These are phyloP conservation scores for Juncus inflexus DNA, from an alignment of 176 grass and related monocot genomes.

Conservation along the genomic window DNA sequence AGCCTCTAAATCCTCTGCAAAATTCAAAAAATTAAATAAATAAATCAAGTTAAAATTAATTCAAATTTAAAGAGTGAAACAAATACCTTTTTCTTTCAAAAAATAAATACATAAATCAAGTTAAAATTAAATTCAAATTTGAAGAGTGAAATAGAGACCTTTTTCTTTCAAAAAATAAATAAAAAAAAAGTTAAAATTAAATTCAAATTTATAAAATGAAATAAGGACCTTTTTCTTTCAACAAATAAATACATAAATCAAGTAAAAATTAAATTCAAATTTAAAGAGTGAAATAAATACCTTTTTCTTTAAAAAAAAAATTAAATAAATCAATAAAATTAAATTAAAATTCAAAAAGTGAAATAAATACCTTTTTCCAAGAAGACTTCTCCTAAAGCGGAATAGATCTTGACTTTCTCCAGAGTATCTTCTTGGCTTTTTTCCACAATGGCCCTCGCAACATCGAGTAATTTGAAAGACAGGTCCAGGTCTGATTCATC, in stretches of 20 bases:
- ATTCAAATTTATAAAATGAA: background rate
- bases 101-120: background rate
- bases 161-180: conserved; percentile 36
- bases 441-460: conserved; percentile 95
- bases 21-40: conserved; percentile 11
- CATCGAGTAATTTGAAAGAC: conserved; percentile 92
- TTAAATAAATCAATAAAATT: background rate
- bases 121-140: background rate
- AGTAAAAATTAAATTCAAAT: conserved; percentile 1
- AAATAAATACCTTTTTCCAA: conserved; percentile 75
- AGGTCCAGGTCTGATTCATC: conserved; percentile 94
- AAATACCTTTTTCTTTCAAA: background rate
- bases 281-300: background rate
- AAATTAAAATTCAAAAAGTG: background rate
- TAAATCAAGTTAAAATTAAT: background rate
- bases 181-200: background rate
- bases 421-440: conserved; percentile 51
- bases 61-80: background rate
- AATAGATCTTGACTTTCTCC: conserved; percentile 85
- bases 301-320: background rate
- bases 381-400: conserved; percentile 78
- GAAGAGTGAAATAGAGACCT: conserved; percentile 32
- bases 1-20: conserved; percentile 88
- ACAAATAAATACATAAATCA: background rate
- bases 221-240: background rate